Base-by-base conservation (phyloP, 2,329 filamentous ascomycete genomes). In the Fusarium pseudoanthophilum region DNA sequence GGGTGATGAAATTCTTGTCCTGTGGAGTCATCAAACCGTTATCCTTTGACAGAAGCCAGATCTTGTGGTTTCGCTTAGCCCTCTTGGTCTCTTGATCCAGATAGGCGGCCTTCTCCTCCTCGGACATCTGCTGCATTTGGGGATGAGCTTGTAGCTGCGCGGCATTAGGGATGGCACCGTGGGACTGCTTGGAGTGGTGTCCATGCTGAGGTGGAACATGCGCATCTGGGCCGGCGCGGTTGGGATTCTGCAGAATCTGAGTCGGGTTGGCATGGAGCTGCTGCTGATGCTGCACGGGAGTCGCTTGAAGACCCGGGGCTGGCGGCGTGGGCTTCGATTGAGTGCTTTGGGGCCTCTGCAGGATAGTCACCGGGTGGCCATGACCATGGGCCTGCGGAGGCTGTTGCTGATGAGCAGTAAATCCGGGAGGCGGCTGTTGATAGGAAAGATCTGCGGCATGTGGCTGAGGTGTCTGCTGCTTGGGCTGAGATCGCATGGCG, bases 21-120 rank as follows among this genome's bases (percentile, higher is more conserved):
- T 98, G 95, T 1, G 96, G 96, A 8, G 96, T 99, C 96, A 99
- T 99, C 69, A 99, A 85, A 30, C 96, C 96, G 79, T 99, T 99
- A 78, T 97, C 95, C 83, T 94, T 95, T 30, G 94, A 97, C 60
- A 98, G 85, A 46, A 97, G 87, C 84, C 95, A 95, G 71, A 99
- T 98, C 86, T 99, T 99, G 85, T 98, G 95, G 80, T 99, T 98
- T 46, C 96, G 91, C 87, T 99, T 99, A 11, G 96, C 95, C 57
- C 96, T 91, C 83, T 95, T 96, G 1, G 95, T 95, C 82, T 99
- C 96, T 81, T 97, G 95, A 73, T 94, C 91, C 60, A 98, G 83
- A 79, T 95, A 96, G 4, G 92, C 91, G 5, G 91, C 90, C 79
- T 94, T 94, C 73, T 98, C 94, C 70, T 95, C 91, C 75, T 97